phyloP scores from a whole-genome alignment of 371 early-diverging fungal species.

The Mucor saturninus region DNA sequence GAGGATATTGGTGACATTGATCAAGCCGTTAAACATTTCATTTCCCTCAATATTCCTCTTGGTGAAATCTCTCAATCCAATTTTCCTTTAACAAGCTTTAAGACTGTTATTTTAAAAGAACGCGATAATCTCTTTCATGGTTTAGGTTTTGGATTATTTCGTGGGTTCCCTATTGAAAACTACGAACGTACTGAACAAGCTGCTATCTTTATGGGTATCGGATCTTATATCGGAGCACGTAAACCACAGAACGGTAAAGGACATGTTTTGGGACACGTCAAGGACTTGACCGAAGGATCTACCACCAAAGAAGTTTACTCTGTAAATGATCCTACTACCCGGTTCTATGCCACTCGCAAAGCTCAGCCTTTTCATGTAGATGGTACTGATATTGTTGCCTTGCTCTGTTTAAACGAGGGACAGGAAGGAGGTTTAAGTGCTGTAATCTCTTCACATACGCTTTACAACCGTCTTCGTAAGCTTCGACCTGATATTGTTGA shows the following conservation, averaged over 20 bases:
- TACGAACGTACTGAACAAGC: conserved; percentile 48
- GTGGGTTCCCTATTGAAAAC: conserved; percentile 43
- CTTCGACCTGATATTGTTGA: conserved; percentile 49
- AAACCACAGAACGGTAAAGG: conserved; percentile 52
- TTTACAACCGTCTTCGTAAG: conserved; percentile 45
- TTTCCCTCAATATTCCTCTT: conserved; percentile 30
- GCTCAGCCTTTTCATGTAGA: conserved; percentile 56
- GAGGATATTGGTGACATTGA: conserved; percentile 45
- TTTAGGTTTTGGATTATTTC: conserved; percentile 42
- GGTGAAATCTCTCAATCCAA: conserved; percentile 30
- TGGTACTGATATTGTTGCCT: conserved; percentile 47
- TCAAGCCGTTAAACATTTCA: conserved; percentile 40
- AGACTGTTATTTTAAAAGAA: conserved; percentile 29
- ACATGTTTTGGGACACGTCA: conserved; percentile 51
- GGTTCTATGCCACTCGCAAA: conserved; percentile 53
- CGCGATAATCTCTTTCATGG: conserved; percentile 39
- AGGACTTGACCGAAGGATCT: conserved; percentile 44
- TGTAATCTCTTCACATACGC: conserved; percentile 48
- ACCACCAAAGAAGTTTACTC: conserved; percentile 46
- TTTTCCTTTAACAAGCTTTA: conserved; percentile 42
- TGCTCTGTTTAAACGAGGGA: conserved; percentile 43
- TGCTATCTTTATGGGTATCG: conserved; percentile 51
- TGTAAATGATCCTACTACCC: conserved; percentile 46
- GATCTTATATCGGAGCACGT: conserved; percentile 45
- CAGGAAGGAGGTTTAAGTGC: conserved; percentile 45